These are phyloP conservation scores for Diophrys appendiculata DNA, from an alignment of 73 alveolate genomes.

Conservation along the genomic window DNA sequence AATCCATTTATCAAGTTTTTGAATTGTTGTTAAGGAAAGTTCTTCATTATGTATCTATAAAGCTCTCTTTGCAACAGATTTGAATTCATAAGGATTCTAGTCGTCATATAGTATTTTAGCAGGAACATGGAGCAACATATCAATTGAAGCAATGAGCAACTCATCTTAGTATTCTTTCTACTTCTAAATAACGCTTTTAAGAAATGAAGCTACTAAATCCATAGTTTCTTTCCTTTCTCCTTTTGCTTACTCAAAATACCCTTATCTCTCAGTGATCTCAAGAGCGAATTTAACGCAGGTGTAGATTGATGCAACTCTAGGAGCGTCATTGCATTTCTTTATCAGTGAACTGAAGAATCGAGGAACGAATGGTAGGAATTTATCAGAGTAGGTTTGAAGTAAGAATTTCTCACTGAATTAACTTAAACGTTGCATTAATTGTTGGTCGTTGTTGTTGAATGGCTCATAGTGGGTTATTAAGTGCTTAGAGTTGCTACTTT, in stretches of 20 bases:
- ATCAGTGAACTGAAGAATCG: conserved; percentile 15
- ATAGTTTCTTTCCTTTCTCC: conserved; percentile 4
- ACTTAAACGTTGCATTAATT: conserved; percentile 39
- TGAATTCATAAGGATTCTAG: neutral
- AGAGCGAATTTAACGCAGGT: conserved; percentile 19
- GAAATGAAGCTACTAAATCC: conserved; percentile 28
- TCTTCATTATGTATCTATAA: conserved; percentile 4
- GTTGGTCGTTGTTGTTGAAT: conserved; percentile 47
- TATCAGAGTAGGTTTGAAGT: conserved; percentile 24
- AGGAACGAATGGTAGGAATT: conserved; percentile 54
- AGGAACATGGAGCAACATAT: conserved; percentile 47
- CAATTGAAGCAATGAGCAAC: conserved; percentile 31
- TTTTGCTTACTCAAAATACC: conserved; percentile 24
- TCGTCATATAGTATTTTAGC: conserved; percentile 24
- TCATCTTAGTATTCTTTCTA: conserved; percentile 57
- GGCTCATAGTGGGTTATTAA: conserved; percentile 20
- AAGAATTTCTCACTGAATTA: conserved; percentile 47
- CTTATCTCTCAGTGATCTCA: conserved; percentile 18
- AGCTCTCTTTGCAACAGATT: neutral
- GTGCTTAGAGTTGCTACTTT: neutral
- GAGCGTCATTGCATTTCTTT: conserved; percentile 22
- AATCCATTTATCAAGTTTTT: conserved; percentile 50
- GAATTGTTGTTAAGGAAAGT: conserved; percentile 32
- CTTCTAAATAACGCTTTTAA: conserved; percentile 41
- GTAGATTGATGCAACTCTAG: conserved; percentile 45